Percentiles rank a stretch among this genome's conserved stretches.
phyloP scores from a whole-genome alignment of 768 basidiomycete species.

The Pholiota conissans region DNA sequence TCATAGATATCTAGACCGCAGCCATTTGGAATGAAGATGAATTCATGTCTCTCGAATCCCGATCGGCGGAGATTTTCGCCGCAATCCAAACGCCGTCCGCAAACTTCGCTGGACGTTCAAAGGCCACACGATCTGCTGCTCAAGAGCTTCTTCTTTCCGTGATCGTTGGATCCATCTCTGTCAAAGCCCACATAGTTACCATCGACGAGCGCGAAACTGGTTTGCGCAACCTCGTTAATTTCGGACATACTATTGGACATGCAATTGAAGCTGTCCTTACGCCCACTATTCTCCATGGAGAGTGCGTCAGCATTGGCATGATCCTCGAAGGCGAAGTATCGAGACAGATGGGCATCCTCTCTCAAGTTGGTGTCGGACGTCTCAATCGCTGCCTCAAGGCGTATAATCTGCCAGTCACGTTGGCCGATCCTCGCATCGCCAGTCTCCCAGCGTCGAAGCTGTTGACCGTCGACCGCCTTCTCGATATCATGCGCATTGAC shows the following conservation, averaged over 20 bases:
- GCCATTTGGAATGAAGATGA: constrained; percentile 97
- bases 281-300: constrained; percentile 92
- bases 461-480: constrained; percentile 76
- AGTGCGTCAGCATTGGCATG: constrained; percentile 95
- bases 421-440: constrained; percentile 77
- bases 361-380: constrained; percentile 91
- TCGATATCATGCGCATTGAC: constrained; percentile 95
- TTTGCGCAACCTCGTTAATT: constrained; percentile 97
- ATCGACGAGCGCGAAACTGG: constrained; percentile 96
- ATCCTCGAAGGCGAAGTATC: constrained; percentile 95
- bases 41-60: constrained; percentile 86
- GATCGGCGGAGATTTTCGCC: constrained; percentile 79
- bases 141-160: constrained; percentile 87
- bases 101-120: constrained; percentile 55
- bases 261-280: constrained; percentile 97
- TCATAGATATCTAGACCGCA: constrained; percentile 66
- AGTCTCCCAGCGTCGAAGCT: constrained; percentile 67
- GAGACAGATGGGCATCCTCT: constrained; percentile 81
- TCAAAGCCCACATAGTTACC: constrained; percentile 97
- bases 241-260: constrained; percentile 98
- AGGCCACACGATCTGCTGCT: constrained; percentile 65
- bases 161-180: constrained; percentile 90
- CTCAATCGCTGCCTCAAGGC: constrained; percentile 85
- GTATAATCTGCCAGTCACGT: constrained; percentile 85
- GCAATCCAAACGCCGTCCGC: constrained; percentile 77